Evolutionary conservation across 495 filamentous ascomycete species (phyloP), one percentile per base, ranked within the genome.

Genomic region (Aspergillus cavernicola): DNA sequence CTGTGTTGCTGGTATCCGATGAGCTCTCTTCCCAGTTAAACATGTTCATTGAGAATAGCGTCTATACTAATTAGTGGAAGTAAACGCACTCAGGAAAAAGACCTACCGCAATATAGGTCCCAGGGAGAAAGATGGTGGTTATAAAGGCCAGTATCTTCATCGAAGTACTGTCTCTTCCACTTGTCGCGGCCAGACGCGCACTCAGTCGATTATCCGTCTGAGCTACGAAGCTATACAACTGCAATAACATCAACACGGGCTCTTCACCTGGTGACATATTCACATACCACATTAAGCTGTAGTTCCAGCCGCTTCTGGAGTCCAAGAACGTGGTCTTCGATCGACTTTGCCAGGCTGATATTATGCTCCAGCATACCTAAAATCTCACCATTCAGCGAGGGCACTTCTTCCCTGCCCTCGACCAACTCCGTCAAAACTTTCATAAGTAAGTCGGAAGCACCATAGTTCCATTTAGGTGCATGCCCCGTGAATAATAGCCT

Each of bases 71-170:
- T 45, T 19, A 45, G 42, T 16, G 18, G 4, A 18, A 3, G 36
- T 18, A 4, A 18, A 10, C 5, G 24, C 2, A 10, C 4, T 26
- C 4, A 18, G 42, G 26, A 16, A 13, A 2, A 24, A 8, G 26
- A 29, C 42, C 4, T 31, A 45, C 42, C n/a, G 42, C 42, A 32
- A 45, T 24, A 29, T 45, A 45, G 8, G 24, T 18, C 1, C 26
- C 42, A 9, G 42, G 42, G 0, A 45, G 26, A 18, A 45, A 45
- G 3, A 45, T 32, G 0, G 42, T 45, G 12, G 42, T 45, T 15
- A 45, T 45, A 18, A 45, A 45, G 2, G 42, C 42, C 42, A 45
- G n/a, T 29, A 45, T 45, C 42, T 45, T 45, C 42, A 45, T 45
- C 18, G 42, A 45, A 18, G 42, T 45, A 16, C 42, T 45, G 31